These are phyloP conservation scores for Plasmodium knowlesi DNA, from an alignment of 169 alveolate genomes.

Conservation along the genomic window DNA sequence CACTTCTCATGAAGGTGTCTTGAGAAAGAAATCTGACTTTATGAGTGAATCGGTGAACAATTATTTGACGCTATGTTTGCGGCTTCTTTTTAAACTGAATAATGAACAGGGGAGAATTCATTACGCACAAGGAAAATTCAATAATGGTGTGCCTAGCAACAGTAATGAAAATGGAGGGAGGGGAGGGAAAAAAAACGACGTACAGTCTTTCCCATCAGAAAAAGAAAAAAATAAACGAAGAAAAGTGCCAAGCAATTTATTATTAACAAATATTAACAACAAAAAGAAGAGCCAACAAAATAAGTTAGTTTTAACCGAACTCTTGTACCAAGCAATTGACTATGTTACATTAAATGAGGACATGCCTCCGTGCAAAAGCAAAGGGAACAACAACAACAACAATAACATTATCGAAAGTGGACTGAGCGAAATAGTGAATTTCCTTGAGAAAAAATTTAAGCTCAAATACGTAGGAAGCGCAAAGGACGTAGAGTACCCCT, in stretches of 20 bases:
- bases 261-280: slow-evolving; percentile 44
- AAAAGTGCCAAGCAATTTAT: not conserved
- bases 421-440: slow-evolving; percentile 28
- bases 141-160: not conserved
- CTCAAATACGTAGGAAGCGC: slow-evolving; percentile 32
- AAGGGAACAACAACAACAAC: slow-evolving; percentile 10
- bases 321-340: slow-evolving; percentile 37
- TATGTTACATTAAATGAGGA: slow-evolving; percentile 57
- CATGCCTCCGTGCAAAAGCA: not conserved
- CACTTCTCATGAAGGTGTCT: slow-evolving; percentile 1
- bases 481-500: not conserved
- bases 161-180: not conserved
- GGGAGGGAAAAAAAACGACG: not conserved
- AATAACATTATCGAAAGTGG: slow-evolving; percentile 26
- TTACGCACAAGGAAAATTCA: not conserved
- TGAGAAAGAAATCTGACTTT: not conserved
- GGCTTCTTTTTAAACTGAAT: slow-evolving; percentile 23
- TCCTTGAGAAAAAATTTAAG: slow-evolving; percentile 41
- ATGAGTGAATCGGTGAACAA: slow-evolving; percentile 18
- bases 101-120: not conserved
- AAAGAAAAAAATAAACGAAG: not conserved
- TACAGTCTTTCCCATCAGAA: not conserved
- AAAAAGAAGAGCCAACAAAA: not conserved
- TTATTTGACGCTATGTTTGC: not conserved
- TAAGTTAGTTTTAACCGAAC: slow-evolving; percentile 39